These are phyloP conservation scores for Glutinoglossum americanum DNA, from an alignment of 495 filamentous ascomycete genomes.

Conservation along the genomic window DNA sequence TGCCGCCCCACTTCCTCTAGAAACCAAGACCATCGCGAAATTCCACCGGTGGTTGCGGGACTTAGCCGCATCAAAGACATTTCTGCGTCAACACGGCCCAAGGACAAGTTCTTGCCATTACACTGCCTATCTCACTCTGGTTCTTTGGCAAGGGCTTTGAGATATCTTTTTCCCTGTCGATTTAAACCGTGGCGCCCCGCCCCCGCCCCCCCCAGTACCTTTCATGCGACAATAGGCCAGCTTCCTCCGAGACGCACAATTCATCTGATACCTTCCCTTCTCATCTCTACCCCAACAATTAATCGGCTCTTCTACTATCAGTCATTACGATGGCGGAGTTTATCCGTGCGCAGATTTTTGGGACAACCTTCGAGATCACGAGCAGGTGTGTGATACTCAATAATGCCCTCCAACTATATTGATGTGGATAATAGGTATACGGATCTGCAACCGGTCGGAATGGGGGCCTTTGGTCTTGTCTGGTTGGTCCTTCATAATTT, in stretches of 20 bases:
- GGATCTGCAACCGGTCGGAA: constrained; percentile 92
- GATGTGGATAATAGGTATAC: constrained; percentile 45
- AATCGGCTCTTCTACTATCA: neutral
- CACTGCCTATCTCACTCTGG: neutral
- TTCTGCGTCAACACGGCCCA: neutral
- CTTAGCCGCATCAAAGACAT: neutral
- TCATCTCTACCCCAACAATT: neutral
- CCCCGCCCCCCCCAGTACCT: too few relatives aligned
- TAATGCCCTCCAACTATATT: neutral
- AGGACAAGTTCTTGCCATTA: neutral
- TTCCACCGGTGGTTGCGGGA: neutral
- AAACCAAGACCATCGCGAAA: neutral
- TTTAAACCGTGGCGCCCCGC: too few relatives aligned
- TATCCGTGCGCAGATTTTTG: constrained; percentile 96
- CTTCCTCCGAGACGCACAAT: neutral
- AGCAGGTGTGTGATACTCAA: constrained; percentile 46
- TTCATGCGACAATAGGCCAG: neutral
- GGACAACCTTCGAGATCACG: constrained; percentile 98
- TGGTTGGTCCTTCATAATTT: constrained; percentile 38
- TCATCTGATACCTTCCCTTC: neutral
- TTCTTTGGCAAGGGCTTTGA: neutral
- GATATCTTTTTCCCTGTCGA: neutral
- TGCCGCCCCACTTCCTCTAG: neutral
- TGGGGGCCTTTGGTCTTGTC: constrained; percentile 96
- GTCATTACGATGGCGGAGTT: constrained; percentile 76